These are phyloP conservation scores for Podaxis sp. DNA, from an alignment of 768 basidiomycete genomes.

Conservation along the genomic window DNA sequence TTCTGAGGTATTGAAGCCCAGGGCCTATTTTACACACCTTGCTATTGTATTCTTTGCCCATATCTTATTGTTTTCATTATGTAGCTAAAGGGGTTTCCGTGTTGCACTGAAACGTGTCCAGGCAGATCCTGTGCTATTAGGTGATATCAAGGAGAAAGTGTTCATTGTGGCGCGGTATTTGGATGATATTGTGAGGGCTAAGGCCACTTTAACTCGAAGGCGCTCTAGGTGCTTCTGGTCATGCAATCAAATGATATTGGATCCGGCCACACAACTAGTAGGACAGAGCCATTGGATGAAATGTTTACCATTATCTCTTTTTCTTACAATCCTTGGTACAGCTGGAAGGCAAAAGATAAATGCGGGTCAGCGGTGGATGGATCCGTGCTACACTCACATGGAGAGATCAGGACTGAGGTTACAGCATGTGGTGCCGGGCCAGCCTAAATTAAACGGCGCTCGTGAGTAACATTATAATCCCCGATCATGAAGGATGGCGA, in stretches of 20 bases:
- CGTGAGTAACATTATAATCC: not conserved
- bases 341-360: not conserved
- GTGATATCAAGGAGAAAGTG: constrained; percentile 44
- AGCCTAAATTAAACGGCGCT: constrained; percentile 15
- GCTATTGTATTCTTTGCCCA: too few relatives aligned
- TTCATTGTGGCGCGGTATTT: constrained; percentile 69
- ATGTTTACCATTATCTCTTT: too few relatives aligned
- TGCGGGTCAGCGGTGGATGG: not conserved
- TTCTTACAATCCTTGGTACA: not conserved
- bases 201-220: not conserved
- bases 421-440: constrained; percentile 25
- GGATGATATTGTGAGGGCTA: constrained; percentile 57
- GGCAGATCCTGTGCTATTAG: constrained; percentile 40
- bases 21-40: too few relatives aligned
- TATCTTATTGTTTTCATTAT: too few relatives aligned
- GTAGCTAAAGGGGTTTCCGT: constrained; percentile 41
- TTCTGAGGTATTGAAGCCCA: not conserved
- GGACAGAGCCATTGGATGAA: too few relatives aligned
- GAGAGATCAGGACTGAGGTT: constrained; percentile 21
- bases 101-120: constrained; percentile 45
- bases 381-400: constrained; percentile 15
- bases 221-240: not conserved
- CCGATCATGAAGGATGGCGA: not conserved
- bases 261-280: too few relatives aligned
- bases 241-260: too few relatives aligned